Evolutionary conservation across 1,284 basidiomycete genomes (phyloP).

Genomic region (Trichosporon ovoides): DNA sequence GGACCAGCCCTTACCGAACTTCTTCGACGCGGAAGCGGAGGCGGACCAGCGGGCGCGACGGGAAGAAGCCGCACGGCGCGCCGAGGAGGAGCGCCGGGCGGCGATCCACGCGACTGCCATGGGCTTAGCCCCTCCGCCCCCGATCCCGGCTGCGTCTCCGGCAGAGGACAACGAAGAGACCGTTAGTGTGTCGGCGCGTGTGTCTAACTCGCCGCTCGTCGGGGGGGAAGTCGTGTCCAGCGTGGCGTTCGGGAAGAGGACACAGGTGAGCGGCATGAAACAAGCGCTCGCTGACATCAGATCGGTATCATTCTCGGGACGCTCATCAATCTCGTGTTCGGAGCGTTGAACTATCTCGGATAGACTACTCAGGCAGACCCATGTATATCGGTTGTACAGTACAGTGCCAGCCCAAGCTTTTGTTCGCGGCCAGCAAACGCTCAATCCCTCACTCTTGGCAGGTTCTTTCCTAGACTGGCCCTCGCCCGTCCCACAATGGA

Average conservation of each 20-base stretch:
- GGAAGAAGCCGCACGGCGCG: slow-evolving; percentile 6
- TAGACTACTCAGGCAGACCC: background rate
- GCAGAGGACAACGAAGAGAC: background rate
- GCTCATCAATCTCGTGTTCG: slow-evolving; percentile 40
- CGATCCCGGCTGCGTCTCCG: background rate
- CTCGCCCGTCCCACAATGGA: no score
- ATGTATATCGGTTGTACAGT: slow-evolving; percentile 5
- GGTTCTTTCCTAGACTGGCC: no score
- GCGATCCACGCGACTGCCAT: slow-evolving; percentile 13
- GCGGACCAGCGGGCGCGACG: slow-evolving; percentile 19
- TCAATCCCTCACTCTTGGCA: no score
- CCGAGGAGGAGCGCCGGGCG: slow-evolving; percentile 14
- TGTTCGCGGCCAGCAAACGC: no score
- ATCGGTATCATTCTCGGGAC: slow-evolving; percentile 44
- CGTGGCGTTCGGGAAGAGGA: slow-evolving; percentile 41
- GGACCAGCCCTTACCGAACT: slow-evolving; percentile 50
- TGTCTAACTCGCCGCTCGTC: slow-evolving; percentile 26
- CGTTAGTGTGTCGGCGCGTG: slow-evolving; percentile 15
- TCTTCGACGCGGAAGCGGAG: slow-evolving; percentile 46
- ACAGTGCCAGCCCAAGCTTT: no score
- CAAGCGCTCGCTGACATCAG: slow-evolving; percentile 18
- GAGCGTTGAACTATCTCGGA: slow-evolving; percentile 36
- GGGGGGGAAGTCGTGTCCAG: slow-evolving; percentile 30
- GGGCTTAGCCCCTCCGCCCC: background rate
- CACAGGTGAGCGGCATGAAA: slow-evolving; percentile 34